phyloP scores from a whole-genome alignment of 768 basidiomycete genomes.

The Russula brevipes region DNA sequence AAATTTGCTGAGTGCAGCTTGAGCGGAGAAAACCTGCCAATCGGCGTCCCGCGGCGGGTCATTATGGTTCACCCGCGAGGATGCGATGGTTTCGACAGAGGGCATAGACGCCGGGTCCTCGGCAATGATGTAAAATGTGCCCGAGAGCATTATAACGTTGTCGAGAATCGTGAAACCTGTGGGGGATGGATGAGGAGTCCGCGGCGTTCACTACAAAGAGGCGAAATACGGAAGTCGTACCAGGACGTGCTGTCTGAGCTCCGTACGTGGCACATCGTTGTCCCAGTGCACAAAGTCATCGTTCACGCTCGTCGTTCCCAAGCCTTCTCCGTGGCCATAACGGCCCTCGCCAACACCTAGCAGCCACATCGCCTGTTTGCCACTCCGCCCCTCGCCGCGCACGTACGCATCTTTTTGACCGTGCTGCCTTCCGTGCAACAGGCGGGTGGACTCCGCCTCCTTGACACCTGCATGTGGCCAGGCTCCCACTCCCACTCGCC shows the following conservation, averaged over 20 bases:
- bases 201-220: not conserved
- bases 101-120: slow-evolving; percentile 63
- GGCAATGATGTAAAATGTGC: slow-evolving; percentile 68
- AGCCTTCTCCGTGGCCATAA: slow-evolving; percentile 27
- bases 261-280: slow-evolving; percentile 49
- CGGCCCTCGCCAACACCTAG: slow-evolving; percentile 26
- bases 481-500: slow-evolving; percentile 68
- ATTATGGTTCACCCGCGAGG: slow-evolving; percentile 33
- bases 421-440: slow-evolving; percentile 28
- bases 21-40: slow-evolving; percentile 43
- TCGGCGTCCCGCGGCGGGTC: slow-evolving; percentile 46
- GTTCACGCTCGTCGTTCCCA: slow-evolving; percentile 36
- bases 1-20: slow-evolving; percentile 29
- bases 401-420: slow-evolving; percentile 36
- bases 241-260: slow-evolving; percentile 59
- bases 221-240: slow-evolving; percentile 34
- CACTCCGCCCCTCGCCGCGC: slow-evolving; percentile 37
- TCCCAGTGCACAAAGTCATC: slow-evolving; percentile 56
- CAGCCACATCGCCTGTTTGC: slow-evolving; percentile 25
- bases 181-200: not conserved
- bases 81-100: slow-evolving; percentile 44
- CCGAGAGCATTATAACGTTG: slow-evolving; percentile 69
- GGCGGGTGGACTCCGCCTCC: slow-evolving; percentile 45
- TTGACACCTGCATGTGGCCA: slow-evolving; percentile 51
- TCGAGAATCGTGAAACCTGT: slow-evolving; percentile 81